These are phyloP conservation scores for Zygosaccharomyces pseudorouxii DNA, from an alignment of 805 yeast species.

Conservation along the genomic window DNA sequence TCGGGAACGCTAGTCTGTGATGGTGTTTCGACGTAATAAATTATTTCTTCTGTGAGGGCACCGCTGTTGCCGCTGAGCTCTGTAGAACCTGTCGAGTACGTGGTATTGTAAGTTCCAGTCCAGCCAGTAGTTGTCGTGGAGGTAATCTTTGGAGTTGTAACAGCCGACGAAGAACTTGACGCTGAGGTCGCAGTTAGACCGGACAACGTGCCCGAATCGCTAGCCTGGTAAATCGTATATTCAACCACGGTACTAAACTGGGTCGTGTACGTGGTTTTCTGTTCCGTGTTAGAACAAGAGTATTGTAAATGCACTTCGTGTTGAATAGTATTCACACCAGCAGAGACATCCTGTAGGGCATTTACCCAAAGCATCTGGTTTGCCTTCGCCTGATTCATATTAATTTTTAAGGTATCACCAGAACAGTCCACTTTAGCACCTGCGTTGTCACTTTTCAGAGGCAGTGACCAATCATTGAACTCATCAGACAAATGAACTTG, in stretches of 20 bases:
- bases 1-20: conserved; percentile 1
- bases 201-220: conserved; percentile 16
- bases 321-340: conserved; percentile 19
- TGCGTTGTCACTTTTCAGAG: conserved; percentile 19
- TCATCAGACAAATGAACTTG: conserved; percentile 25
- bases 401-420: conserved; percentile 20
- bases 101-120: conserved; percentile 18
- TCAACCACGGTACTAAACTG: conserved; percentile 13
- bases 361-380: conserved; percentile 34
- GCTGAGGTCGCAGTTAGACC: conserved; percentile 8
- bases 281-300: conserved; percentile 29
- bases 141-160: conserved; percentile 1
- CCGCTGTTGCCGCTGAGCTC: conserved; percentile 9
- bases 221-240: conserved; percentile 16
- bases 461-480: conserved; percentile 37
- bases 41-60: conserved; percentile 12
- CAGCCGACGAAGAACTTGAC: neutral
- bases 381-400: conserved; percentile 21
- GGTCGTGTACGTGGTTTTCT: conserved; percentile 23
- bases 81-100: conserved; percentile 20
- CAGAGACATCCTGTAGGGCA: conserved; percentile 30
- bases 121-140: conserved; percentile 11
- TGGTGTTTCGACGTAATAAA: conserved; percentile 16
- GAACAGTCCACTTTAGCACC: conserved; percentile 23
- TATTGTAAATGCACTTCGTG: conserved; percentile 21